A percentile compares a stretch with the other conserved stretches of the same genome.
phyloP scores from a whole-genome alignment of 2,329 filamentous ascomycete genomes.

The Fusarium nanum region DNA sequence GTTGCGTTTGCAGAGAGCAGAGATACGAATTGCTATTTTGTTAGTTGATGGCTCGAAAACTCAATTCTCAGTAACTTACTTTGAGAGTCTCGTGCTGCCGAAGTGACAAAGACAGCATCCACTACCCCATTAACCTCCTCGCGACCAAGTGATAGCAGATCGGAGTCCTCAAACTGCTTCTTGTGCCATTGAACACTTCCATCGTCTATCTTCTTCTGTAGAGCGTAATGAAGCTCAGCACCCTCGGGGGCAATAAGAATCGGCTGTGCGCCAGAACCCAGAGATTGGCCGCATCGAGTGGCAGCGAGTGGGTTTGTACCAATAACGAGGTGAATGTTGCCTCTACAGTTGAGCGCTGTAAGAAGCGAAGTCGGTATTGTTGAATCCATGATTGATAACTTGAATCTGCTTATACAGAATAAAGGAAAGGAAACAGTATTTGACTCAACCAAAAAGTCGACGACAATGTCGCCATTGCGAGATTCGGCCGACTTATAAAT shows the following conservation, averaged over 20 bases:
- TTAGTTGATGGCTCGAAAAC: background rate
- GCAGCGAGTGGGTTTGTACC: conserved; percentile 90
- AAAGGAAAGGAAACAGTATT: background rate
- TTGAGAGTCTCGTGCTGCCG: conserved; percentile 58
- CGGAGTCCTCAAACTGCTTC: conserved; percentile 74
- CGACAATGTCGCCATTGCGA: conserved; percentile 23
- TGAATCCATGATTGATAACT: conserved; percentile 19
- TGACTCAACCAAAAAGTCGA: background rate
- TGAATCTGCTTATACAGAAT: conserved; percentile 21
- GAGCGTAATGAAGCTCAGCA: conserved; percentile 66
- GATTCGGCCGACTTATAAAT: conserved; percentile 36
- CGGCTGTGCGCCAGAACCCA: conserved; percentile 84
- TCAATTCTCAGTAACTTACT: conserved; percentile 48
- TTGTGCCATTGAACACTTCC: conserved; percentile 74
- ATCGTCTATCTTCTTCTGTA: conserved; percentile 73
- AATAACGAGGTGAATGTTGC: conserved; percentile 84
- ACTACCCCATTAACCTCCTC: conserved; percentile 81
- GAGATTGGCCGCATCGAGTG: conserved; percentile 80
- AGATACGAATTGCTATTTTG: conserved; percentile 71
- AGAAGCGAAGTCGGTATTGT: conserved; percentile 65
- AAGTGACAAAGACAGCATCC: conserved; percentile 91
- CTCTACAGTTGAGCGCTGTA: conserved; percentile 75
- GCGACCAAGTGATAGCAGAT: conserved; percentile 82
- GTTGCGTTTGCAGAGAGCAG: conserved; percentile 77
- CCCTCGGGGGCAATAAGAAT: conserved; percentile 79